These are phyloP conservation scores for Stemphylium lycopersici DNA, from an alignment of 2,329 filamentous ascomycete species.

Conservation along the genomic window DNA sequence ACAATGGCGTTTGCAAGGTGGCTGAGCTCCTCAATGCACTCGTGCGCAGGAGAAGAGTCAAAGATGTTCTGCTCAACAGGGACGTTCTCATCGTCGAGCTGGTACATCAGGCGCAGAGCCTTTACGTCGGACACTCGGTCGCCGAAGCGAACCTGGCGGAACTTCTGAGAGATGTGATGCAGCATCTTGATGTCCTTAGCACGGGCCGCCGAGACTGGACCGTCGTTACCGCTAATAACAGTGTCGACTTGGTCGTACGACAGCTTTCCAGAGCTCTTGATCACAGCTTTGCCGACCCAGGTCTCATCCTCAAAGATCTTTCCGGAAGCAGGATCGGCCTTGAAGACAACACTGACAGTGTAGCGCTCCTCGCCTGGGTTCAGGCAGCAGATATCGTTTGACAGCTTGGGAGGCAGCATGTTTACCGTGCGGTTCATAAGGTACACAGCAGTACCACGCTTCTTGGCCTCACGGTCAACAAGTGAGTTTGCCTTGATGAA, in stretches of 20 bases:
- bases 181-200: slow-evolving; percentile 81
- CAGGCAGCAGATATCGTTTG: slow-evolving; percentile 86
- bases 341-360: slow-evolving; percentile 91
- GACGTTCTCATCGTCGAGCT: slow-evolving; percentile 97
- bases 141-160: slow-evolving; percentile 85
- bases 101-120: slow-evolving; percentile 85
- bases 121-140: slow-evolving; percentile 80
- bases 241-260: slow-evolving; percentile 85
- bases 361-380: slow-evolving; percentile 86
- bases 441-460: slow-evolving; percentile 94
- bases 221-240: slow-evolving; percentile 71
- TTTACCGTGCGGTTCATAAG: slow-evolving; percentile 87
- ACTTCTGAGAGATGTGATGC: slow-evolving; percentile 82
- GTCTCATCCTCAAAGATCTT: slow-evolving; percentile 81
- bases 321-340: slow-evolving; percentile 81
- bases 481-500: slow-evolving; percentile 97
- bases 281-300: slow-evolving; percentile 91
- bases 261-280: slow-evolving; percentile 88
- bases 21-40: slow-evolving; percentile 92
- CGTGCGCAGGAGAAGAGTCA: slow-evolving; percentile 84
- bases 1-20: slow-evolving; percentile 92
- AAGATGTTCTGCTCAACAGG: slow-evolving; percentile 97
- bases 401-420: slow-evolving; percentile 85
- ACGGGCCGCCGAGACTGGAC: slow-evolving; percentile 69
- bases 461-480: slow-evolving; percentile 96